Percentiles rank a stretch among this genome's conserved stretches.
These are phyloP conservation scores for Rosellinia necatrix DNA, from an alignment of 2,329 filamentous ascomycete genomes.

Conservation along the genomic window DNA sequence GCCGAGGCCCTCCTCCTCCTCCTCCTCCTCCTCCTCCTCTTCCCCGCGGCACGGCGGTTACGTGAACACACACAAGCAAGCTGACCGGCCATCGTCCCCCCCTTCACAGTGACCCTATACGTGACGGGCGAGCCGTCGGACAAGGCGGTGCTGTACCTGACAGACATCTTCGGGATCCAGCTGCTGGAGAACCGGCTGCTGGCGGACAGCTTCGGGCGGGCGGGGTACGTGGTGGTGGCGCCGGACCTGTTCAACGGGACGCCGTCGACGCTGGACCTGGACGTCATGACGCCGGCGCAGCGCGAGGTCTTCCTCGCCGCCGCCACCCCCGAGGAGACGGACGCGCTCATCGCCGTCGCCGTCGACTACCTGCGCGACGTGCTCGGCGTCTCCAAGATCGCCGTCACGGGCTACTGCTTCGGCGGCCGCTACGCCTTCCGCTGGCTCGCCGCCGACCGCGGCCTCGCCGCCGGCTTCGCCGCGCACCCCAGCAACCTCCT, in stretches of 20 bases:
- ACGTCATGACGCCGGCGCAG: slow-evolving; percentile 35
- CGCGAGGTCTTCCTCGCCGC: slow-evolving; percentile 38
- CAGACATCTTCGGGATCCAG: slow-evolving; percentile 42
- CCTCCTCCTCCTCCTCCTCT: too few relatives aligned
- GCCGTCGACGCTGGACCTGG: slow-evolving; percentile 40
- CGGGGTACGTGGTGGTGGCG: slow-evolving; percentile 42
- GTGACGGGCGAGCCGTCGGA: slow-evolving; percentile 38
- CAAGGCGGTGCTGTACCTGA: slow-evolving; percentile 41
- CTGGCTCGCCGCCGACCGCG: slow-evolving; percentile 55
- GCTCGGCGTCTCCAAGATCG: slow-evolving; percentile 58
- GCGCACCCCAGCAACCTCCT: slow-evolving; percentile 69
- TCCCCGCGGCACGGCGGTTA: too few relatives aligned
- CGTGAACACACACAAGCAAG: too few relatives aligned
- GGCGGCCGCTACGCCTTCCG: slow-evolving; percentile 63
- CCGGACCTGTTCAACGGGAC: slow-evolving; percentile 43
- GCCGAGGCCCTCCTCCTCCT: too few relatives aligned
- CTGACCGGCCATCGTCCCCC: too few relatives aligned
- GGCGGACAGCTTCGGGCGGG: slow-evolving; percentile 45
- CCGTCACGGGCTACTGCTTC: slow-evolving; percentile 67
- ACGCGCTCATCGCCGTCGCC: slow-evolving; percentile 52
- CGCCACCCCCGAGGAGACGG: slow-evolving; percentile 48
- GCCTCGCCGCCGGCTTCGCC: slow-evolving; percentile 62
- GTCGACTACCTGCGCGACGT: slow-evolving; percentile 52
- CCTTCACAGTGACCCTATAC: slow-evolving; percentile 43
- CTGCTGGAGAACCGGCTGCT: slow-evolving; percentile 40